Conservation (phyloP, 1,139 yeast genomes). For the Suhomyces panamericanus region DNA sequence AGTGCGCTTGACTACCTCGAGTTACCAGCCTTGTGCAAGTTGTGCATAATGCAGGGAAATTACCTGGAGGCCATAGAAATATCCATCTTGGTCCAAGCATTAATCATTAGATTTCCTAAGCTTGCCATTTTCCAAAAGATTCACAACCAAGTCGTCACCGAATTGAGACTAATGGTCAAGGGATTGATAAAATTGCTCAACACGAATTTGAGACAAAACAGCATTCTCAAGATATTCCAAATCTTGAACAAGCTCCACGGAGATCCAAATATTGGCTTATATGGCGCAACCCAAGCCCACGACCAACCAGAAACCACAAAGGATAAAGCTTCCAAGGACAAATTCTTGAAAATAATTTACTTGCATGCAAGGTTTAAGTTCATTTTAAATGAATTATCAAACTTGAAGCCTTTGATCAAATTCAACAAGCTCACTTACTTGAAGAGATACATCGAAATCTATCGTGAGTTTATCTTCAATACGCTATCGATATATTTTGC, state of each 20-base stretch:
- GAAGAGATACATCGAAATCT: slow-evolving; percentile 77
- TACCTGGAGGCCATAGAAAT: slow-evolving; percentile 87
- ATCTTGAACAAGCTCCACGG: slow-evolving; percentile 59
- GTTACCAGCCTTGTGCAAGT: slow-evolving; percentile 74
- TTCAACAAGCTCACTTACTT: slow-evolving; percentile 62
- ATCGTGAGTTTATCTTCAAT: slow-evolving; percentile 78
- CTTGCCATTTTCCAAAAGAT: slow-evolving; percentile 57
- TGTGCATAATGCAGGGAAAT: slow-evolving; percentile 85
- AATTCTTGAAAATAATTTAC: slow-evolving; percentile 47
- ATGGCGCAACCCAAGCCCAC: not conserved
- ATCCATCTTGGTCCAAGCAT: slow-evolving; percentile 66
- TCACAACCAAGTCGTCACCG: slow-evolving; percentile 53
- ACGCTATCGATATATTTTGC: slow-evolving; percentile 67
- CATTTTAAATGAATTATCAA: slow-evolving; percentile 57
- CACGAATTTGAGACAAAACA: slow-evolving; percentile 76
- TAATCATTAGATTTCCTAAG: slow-evolving; percentile 67
- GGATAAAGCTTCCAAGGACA: slow-evolving; percentile 19
- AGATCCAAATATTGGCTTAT: slow-evolving; percentile 9
- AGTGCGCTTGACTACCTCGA: slow-evolving; percentile 76
- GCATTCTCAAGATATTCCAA: slow-evolving; percentile 74
- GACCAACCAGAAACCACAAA: slow-evolving; percentile 28
- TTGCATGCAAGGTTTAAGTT: slow-evolving; percentile 60
- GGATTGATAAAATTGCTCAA: slow-evolving; percentile 68
- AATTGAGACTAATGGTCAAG: slow-evolving; percentile 62
- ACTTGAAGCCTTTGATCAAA: slow-evolving; percentile 54